Base-by-base conservation (phyloP, 106 monocot species). In the Amphibolis antarctica region DNA sequence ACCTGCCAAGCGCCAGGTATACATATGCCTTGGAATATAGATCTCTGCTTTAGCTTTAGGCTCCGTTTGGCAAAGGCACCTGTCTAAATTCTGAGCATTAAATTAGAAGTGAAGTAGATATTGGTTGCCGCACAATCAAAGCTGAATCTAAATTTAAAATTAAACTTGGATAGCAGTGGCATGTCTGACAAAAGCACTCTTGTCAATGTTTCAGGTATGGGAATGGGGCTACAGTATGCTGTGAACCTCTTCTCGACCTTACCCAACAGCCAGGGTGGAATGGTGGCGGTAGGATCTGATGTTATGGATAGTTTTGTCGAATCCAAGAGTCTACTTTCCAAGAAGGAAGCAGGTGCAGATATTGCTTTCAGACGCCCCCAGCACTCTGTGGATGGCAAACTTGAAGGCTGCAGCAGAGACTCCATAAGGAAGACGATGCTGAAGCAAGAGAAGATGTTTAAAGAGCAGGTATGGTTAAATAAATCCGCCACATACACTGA, bases 391-490 rank as follows among this genome's bases (percentile, higher is more conserved):
- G 76, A 85, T 3, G 42, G 56, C 28, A 31, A 67, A 28, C 48
- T 66, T 3, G 66, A 74, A 63, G 60, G 43, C 26, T 55, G 60
- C 58, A 64, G 49, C 24, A 82, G 53, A 62, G 79, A 79, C 21
- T 70, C 63, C 26, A 15, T 85, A 24, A 69, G 67, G 59, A 81
- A 67, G 28, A 74, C 66, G 24, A 85, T 85, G 70, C 51, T 85
- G 30, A 73, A 73, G 76, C 85, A 86, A 20, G 85, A 86, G 51
- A 71, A 70, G 54, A 68, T 79, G 59, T 86, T 79, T 36, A 79
- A 66, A 76, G 63, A 85, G 45, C 89, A 89, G 84, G 88, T 85
- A 18, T 5, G 13, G 48, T 0, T 27, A 28, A 15, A 23, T 22
- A 13, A 23, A 28, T 58, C 53, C 22, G 5, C 0, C 10, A 52